phyloP scores from a whole-genome alignment of 225 moss, liverwort and hornwort species.

The Climacium dendroides region DNA sequence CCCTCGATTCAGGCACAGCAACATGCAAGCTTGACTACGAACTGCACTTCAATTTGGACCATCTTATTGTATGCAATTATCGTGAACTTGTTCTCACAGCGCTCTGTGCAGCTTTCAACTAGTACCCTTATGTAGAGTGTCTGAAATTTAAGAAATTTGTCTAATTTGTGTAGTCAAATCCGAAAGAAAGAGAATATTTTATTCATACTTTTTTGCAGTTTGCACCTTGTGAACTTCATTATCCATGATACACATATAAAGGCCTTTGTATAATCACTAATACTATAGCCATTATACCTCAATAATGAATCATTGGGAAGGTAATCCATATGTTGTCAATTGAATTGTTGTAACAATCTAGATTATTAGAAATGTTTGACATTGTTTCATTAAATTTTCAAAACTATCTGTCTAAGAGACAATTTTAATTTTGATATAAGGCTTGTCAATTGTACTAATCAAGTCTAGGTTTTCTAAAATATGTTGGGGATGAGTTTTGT shows the following conservation, averaged over 20 bases:
- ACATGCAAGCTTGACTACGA: not conserved
- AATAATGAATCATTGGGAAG: not conserved
- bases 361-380: not conserved
- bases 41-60: not conserved
- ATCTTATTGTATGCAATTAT: not conserved
- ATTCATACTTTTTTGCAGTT: not conserved
- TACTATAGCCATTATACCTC: not conserved
- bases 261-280: not conserved
- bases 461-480: not conserved
- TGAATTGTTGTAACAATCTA: not conserved
- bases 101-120: not conserved
- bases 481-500: not conserved
- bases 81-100: not conserved
- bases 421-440: not conserved
- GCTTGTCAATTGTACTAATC: not conserved
- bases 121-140: not conserved
- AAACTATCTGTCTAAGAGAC: not conserved
- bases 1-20: not conserved
- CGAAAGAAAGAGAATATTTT: fast-evolving
- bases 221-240: not conserved
- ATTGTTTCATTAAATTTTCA: not conserved
- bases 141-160: not conserved
- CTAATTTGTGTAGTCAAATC: not conserved
- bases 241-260: not conserved
- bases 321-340: too few species aligned